A percentile compares a stretch with the other conserved stretches of the same genome.
Evolutionary conservation across 345 rosid species (phyloP).

Genomic region (Balakata baccata): DNA sequence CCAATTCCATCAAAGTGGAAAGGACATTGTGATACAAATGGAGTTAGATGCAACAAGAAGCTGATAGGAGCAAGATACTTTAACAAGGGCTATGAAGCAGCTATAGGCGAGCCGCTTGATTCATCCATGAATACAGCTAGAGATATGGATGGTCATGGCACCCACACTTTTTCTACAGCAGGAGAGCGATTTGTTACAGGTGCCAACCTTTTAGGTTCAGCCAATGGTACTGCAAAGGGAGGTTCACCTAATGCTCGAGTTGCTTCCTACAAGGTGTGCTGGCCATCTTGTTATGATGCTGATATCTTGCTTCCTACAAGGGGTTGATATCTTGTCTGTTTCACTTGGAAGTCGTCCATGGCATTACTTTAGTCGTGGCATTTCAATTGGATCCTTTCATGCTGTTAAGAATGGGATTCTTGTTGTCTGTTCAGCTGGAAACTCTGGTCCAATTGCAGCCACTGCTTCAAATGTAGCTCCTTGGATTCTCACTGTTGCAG

Average conservation of each 20-base stretch:
- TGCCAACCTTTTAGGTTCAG: constrained; percentile 15
- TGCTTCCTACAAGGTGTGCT: constrained; percentile 21
- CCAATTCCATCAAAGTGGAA: constrained; percentile 30
- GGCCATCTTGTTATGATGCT: constrained; percentile 14
- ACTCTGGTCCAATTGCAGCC: neutral
- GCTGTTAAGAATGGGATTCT: constrained; percentile 18
- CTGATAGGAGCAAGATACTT: constrained; percentile 27
- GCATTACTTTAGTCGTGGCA: neutral
- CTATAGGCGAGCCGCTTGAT: neutral
- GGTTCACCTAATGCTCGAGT: constrained; percentile 19
- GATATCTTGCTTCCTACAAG: constrained; percentile 25
- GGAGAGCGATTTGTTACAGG: constrained; percentile 17
- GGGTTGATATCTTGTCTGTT: constrained; percentile 21
- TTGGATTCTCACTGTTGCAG: constrained; percentile 23
- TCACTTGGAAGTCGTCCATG: constrained; percentile 8
- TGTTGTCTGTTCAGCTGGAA: constrained; percentile 22
- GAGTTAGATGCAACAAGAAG: constrained; percentile 24
- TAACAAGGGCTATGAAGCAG: constrained; percentile 17
- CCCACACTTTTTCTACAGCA: constrained; percentile 24
- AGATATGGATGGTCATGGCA: constrained; percentile 21
- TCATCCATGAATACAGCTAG: constrained; percentile 5
- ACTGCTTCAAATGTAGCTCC: constrained; percentile 16
- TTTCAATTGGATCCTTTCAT: constrained; percentile 19
- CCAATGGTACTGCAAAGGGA: constrained; percentile 21
- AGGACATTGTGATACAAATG: constrained; percentile 15